phyloP scores from a whole-genome alignment of 1,284 basidiomycete species.

The Schizophyllum commune region DNA sequence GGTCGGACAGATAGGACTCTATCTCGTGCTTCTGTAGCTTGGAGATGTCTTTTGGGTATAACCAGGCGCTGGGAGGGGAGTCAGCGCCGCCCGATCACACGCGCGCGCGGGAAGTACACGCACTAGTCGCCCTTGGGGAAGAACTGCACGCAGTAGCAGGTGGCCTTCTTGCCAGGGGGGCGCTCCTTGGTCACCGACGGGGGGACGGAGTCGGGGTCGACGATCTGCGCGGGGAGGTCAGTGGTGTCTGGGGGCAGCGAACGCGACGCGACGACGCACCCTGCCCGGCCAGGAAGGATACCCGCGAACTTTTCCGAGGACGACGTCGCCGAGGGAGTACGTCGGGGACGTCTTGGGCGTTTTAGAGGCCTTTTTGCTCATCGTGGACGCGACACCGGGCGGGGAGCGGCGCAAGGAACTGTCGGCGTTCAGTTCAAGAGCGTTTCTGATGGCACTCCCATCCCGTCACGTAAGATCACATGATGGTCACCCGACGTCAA shows the following conservation, averaged over 20 bases:
- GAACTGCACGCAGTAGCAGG: slow-evolving; percentile 77
- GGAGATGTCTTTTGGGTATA: slow-evolving; percentile 75
- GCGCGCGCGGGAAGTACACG: slow-evolving; percentile 27
- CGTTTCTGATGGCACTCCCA: not conserved
- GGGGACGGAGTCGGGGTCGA: slow-evolving; percentile 64
- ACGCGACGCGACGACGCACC: slow-evolving; percentile 37
- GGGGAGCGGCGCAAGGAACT: slow-evolving; percentile 2
- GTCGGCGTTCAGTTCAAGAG: not conserved
- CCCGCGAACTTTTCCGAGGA: slow-evolving; percentile 89
- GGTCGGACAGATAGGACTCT: not conserved
- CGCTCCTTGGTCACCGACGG: slow-evolving; percentile 57
- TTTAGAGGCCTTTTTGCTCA: slow-evolving; percentile 56
- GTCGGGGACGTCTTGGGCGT: slow-evolving; percentile 29
- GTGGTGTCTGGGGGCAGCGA: not conserved
- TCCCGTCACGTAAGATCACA: not conserved
- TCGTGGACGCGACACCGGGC: slow-evolving; percentile 15
- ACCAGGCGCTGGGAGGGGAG: slow-evolving; percentile 64
- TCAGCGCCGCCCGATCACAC: slow-evolving; percentile 8
- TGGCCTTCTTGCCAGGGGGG: slow-evolving; percentile 62
- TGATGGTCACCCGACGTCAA: not conserved
- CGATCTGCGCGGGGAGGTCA: slow-evolving; percentile 42
- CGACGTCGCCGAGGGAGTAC: slow-evolving; percentile 61
- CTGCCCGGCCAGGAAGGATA: slow-evolving; percentile 91
- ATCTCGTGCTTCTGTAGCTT: slow-evolving; percentile 78
- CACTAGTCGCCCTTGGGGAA: slow-evolving; percentile 91